Evolutionary conservation across 2,329 filamentous ascomycete genomes (phyloP), one percentile per base, ranked within the genome.

Genomic region (Phialemonium atrogriseum): DNA sequence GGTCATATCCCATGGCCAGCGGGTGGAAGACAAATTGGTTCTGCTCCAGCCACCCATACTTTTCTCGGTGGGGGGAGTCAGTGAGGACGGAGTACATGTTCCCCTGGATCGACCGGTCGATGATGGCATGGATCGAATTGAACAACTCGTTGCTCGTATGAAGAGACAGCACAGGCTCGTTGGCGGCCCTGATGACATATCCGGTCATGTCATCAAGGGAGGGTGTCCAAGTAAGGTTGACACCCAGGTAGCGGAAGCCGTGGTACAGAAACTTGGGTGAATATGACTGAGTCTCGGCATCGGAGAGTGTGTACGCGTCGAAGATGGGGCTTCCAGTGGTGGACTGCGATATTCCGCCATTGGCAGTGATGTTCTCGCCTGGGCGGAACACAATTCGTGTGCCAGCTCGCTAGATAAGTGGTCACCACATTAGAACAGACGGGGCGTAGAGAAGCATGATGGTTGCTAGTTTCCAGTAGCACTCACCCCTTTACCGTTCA

Each of bases 11-110:
- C 3, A 23, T 9, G 4, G 24, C 24, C 2, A 39, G 25, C 2
- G 34, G 19, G 10, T 33, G 31, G 19, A 39, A 41, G 13, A 37
- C 34, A 7, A 41, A 14, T 12, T 37, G 32, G 22, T 39, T 37
- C 22, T 41, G 37, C 5, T 39, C 39, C 5, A 39, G n/a, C 37
- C 39, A 41, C 19, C 37, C 37, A 16, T 34, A 37, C 14, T 33
- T 39, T 25, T 38, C 38, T 3, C 38, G 31, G 17, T 39, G 36
- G 9, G 38, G 36, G 19, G 30, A 39, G 27, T 36, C 38, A 3
- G 37, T 38, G 2, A 40, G 27, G 9, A 40, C 37, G 14, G 35
- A 37, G 21, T 36, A 21, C 32, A 40, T 38, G 30, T 38, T 40
- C 8, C 38, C 33, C 35, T 35, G 19, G 9, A 40, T 38, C 2